A percentile compares a stretch with the other conserved stretches of the same genome.
Conservation (phyloP, 371 early-diverging fungal species). For the Rhizopus delemar region DNA sequence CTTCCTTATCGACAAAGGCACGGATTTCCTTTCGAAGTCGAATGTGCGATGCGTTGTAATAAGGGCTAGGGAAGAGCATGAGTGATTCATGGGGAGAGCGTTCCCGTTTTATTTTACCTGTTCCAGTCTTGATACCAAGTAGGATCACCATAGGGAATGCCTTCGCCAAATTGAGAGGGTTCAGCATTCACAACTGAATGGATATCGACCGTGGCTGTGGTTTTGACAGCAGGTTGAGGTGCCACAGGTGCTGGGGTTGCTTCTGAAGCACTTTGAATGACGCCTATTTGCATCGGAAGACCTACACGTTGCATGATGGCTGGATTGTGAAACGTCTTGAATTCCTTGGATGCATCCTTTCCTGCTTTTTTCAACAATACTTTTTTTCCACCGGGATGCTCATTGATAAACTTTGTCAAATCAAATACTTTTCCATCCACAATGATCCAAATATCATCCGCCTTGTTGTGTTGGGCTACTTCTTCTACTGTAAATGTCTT, state of each 20-base stretch:
- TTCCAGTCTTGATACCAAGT: slow-evolving; percentile 81
- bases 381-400: slow-evolving; percentile 75
- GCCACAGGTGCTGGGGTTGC: slow-evolving; percentile 13
- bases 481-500: slow-evolving; percentile 67
- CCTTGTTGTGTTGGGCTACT: slow-evolving; percentile 70
- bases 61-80: slow-evolving; percentile 49
- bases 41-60: slow-evolving; percentile 80
- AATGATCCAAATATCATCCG: slow-evolving; percentile 91
- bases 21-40: slow-evolving; percentile 68
- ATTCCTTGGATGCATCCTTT: slow-evolving; percentile 85
- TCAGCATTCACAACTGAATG: slow-evolving; percentile 12
- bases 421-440: slow-evolving; percentile 81
- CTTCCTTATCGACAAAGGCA: slow-evolving; percentile 77
- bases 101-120: slow-evolving; percentile 33
- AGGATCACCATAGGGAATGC: slow-evolving; percentile 83
- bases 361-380: slow-evolving; percentile 82
- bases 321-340: slow-evolving; percentile 80
- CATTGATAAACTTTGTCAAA: slow-evolving; percentile 75
- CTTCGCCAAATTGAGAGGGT: slow-evolving; percentile 68
- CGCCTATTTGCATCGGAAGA: slow-evolving; percentile 60
- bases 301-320: slow-evolving; percentile 63
- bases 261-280: slow-evolving; percentile 53
- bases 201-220: neutral
- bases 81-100: neutral
- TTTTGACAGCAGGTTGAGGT: neutral